Evolutionary conservation across 2,329 filamentous ascomycete genomes (phyloP).

Genomic region (Nothomitra cinnamomea): DNA sequence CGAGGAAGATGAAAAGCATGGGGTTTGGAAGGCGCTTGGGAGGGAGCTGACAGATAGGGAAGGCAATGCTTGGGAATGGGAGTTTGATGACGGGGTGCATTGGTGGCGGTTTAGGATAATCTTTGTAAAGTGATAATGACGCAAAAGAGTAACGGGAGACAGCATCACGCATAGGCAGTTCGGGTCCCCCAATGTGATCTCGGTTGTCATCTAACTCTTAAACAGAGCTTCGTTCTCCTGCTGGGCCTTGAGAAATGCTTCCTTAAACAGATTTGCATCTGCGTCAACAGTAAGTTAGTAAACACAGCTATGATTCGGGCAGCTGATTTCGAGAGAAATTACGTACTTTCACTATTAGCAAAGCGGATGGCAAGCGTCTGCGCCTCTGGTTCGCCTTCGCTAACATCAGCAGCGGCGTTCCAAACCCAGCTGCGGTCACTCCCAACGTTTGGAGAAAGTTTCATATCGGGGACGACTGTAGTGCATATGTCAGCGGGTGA

Average conservation of each 20-base stretch:
- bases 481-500: conserved; percentile 3
- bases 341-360: conserved; percentile 89
- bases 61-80: conserved; percentile 3
- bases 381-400: conserved; percentile 92
- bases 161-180: too few species aligned
- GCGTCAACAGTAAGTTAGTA: conserved; percentile 2
- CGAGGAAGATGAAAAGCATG: not conserved
- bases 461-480: conserved; percentile 92
- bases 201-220: conserved; percentile 27
- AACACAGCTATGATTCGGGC: conserved; percentile 1
- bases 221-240: conserved; percentile 88
- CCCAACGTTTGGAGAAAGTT: conserved; percentile 92
- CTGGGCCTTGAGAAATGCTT: conserved; percentile 91
- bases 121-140: not conserved
- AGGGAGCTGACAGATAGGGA: conserved; percentile 4
- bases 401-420: conserved; percentile 95
- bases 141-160: not conserved
- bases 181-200: conserved; percentile 9
- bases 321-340: not conserved
- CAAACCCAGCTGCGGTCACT: conserved; percentile 98
- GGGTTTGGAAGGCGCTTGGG: conserved; percentile 3
- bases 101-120: not conserved
- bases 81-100: conserved; percentile 11
- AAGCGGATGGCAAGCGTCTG: conserved; percentile 94
- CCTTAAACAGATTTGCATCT: conserved; percentile 97